phyloP scores from a whole-genome alignment of 768 basidiomycete species.

The Tulasnella calospora region DNA sequence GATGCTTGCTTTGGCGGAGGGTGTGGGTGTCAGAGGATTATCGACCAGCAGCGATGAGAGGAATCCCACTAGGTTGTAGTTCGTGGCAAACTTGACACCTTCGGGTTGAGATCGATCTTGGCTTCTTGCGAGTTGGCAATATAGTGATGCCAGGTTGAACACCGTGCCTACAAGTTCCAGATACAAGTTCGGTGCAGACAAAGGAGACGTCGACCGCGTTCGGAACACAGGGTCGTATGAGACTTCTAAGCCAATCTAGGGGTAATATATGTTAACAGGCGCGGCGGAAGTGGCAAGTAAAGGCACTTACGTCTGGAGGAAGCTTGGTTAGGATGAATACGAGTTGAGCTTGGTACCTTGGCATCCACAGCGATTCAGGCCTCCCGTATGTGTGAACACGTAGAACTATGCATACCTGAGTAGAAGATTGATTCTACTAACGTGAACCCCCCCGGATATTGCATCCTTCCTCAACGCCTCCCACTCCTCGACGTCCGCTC shows the following conservation, averaged over 20 bases:
- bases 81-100: slow-evolving; percentile 77
- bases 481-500: slow-evolving; percentile 68
- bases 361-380: slow-evolving; percentile 14
- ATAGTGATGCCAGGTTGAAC: slow-evolving; percentile 84
- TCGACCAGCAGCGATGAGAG: background rate
- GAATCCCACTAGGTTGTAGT: slow-evolving; percentile 60
- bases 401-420: slow-evolving; percentile 52
- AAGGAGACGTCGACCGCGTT: slow-evolving; percentile 46
- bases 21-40: background rate
- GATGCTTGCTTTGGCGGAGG: slow-evolving; percentile 54
- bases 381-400: slow-evolving; percentile 1
- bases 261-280: slow-evolving; percentile 36
- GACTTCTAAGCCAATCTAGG: slow-evolving; percentile 66
- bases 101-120: slow-evolving; percentile 67
- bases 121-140: slow-evolving; percentile 67
- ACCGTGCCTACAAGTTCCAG: slow-evolving; percentile 76
- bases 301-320: slow-evolving; percentile 62
- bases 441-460: slow-evolving; percentile 49
- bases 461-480: slow-evolving; percentile 58
- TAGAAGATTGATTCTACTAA: slow-evolving; percentile 50
- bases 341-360: slow-evolving; percentile 88
- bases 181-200: slow-evolving; percentile 64
- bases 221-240: slow-evolving; percentile 72
- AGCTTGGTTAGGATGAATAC: slow-evolving; percentile 78
- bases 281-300: background rate